These are phyloP conservation scores for Boletales sp. DNA, from an alignment of 768 basidiomycete species.

Conservation along the genomic window DNA sequence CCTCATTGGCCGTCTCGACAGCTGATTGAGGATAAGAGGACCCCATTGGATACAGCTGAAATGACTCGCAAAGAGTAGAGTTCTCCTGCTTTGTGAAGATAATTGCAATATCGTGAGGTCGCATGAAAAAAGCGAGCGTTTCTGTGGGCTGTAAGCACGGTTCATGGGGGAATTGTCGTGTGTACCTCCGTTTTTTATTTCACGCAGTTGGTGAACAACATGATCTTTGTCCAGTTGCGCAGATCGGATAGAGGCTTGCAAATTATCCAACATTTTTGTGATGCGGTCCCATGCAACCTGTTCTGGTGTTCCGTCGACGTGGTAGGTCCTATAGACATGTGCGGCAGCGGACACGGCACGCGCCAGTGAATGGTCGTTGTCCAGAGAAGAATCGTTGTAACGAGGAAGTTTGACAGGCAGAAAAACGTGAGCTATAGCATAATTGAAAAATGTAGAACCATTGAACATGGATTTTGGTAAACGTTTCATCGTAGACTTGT, in stretches of 20 bases:
- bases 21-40: constrained; percentile 21
- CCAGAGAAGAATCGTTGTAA: neutral
- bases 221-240: neutral
- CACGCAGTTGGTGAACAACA: neutral
- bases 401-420: constrained; percentile 1
- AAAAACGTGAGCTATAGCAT: neutral
- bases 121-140: constrained; percentile 34
- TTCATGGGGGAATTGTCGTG: too few species aligned
- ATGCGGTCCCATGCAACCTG: constrained; percentile 1
- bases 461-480: too few species aligned
- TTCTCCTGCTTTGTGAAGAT: constrained; percentile 28
- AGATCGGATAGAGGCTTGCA: neutral
- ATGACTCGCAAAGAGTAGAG: constrained; percentile 35
- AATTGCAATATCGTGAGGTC: constrained; percentile 41
- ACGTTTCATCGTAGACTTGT: too few species aligned
- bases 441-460: too few species aligned
- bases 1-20: constrained; percentile 5
- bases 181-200: constrained; percentile 1
- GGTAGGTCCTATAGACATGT: neutral
- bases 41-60: constrained; percentile 36
- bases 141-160: constrained; percentile 22
- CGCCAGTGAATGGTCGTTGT: neutral
- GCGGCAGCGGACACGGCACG: constrained; percentile 3
- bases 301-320: neutral
- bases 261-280: constrained; percentile 1